These are phyloP conservation scores for Mimosa bimucronata DNA, from an alignment of 306 rosid genomes.

Conservation along the genomic window DNA sequence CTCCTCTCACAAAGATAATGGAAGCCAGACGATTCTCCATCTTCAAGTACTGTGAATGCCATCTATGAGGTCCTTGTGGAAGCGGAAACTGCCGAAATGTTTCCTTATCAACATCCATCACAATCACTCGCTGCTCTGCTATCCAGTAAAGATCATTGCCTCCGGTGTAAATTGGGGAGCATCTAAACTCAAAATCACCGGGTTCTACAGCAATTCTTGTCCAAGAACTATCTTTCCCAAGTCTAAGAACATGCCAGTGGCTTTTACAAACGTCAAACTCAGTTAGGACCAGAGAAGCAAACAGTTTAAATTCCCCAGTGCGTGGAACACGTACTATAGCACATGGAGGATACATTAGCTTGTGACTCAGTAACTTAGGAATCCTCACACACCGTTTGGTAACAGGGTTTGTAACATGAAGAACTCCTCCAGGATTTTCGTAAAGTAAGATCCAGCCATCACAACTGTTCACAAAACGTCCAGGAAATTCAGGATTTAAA, in stretches of 20 bases:
- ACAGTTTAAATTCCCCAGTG: slow-evolving; percentile 30
- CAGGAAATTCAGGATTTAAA: slow-evolving; percentile 6
- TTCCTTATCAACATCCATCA: slow-evolving; percentile 29
- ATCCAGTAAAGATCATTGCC: slow-evolving; percentile 35
- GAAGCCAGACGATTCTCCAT: slow-evolving; percentile 30
- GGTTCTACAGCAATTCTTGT: neutral
- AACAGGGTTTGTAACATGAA: slow-evolving; percentile 22
- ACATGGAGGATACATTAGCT: slow-evolving; percentile 24
- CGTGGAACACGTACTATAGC: slow-evolving; percentile 29
- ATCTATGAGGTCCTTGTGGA: slow-evolving; percentile 6
- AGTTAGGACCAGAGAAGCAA: slow-evolving; percentile 23
- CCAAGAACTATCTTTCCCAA: slow-evolving; percentile 28
- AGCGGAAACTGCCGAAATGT: slow-evolving; percentile 8
- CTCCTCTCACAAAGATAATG: neutral
- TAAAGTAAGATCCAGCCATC: slow-evolving; percentile 20
- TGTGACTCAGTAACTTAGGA: neutral
- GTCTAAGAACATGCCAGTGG: slow-evolving; percentile 33
- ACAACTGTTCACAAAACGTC: slow-evolving; percentile 28
- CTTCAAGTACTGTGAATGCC: slow-evolving; percentile 29
- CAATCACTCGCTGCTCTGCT: slow-evolving; percentile 19
- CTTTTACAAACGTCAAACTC: neutral
- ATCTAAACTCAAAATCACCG: slow-evolving; percentile 20
- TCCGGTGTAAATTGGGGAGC: slow-evolving; percentile 28
- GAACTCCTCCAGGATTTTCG: neutral
- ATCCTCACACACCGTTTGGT: neutral